A percentile compares a stretch with the other conserved stretches of the same genome.
Conservation (phyloP, 305 asterid species). For the Fraxinus dipetala region DNA sequence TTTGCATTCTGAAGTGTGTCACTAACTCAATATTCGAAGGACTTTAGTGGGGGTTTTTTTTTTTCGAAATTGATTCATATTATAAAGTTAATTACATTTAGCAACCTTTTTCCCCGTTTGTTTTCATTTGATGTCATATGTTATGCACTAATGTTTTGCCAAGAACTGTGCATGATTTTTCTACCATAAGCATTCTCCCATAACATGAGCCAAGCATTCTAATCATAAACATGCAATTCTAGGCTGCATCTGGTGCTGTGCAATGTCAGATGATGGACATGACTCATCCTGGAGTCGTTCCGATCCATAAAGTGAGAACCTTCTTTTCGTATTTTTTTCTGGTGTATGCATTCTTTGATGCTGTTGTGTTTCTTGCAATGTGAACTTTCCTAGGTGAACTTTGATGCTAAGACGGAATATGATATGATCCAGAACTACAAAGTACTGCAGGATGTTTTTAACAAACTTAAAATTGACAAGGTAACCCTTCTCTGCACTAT, state of each 20-base stretch:
- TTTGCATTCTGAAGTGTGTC: background rate
- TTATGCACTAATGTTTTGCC: background rate
- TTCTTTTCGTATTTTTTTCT: slow-evolving; percentile 6
- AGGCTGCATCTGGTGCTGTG: slow-evolving; percentile 93
- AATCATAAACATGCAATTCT: slow-evolving; percentile 1
- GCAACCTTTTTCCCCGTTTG: background rate
- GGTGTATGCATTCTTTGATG: background rate
- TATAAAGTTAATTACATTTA: background rate
- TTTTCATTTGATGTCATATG: background rate
- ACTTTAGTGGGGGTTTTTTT: background rate
- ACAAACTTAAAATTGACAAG: slow-evolving; percentile 77
- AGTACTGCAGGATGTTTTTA: slow-evolving; percentile 87
- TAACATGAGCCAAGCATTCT: slow-evolving; percentile 1
- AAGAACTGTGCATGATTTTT: background rate
- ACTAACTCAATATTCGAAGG: background rate
- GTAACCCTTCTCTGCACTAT: slow-evolving; percentile 26
- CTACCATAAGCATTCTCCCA: background rate
- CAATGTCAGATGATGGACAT: slow-evolving; percentile 94
- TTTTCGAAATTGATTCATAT: background rate
- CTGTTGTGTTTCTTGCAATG: slow-evolving; percentile 22
- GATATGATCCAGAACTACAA: slow-evolving; percentile 93
- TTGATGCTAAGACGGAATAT: slow-evolving; percentile 81
- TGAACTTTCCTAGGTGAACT: slow-evolving; percentile 58
- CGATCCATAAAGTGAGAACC: slow-evolving; percentile 77
- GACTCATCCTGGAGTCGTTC: slow-evolving; percentile 84